Evolutionary conservation across 1,139 yeast species (phyloP).

Genomic region (Magnusiomyces ingens): DNA sequence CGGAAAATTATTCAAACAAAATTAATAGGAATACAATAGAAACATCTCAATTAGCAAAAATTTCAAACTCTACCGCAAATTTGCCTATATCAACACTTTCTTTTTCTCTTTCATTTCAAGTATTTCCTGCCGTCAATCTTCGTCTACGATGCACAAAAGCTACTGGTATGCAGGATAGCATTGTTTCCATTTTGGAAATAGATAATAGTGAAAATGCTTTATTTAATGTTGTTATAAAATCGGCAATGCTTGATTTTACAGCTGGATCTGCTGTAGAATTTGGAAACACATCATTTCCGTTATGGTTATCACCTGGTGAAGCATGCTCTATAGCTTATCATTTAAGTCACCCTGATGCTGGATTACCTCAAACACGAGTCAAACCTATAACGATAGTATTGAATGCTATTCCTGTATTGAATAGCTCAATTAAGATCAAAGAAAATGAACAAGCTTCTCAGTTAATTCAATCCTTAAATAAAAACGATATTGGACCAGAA

Average conservation of each 20-base stretch:
- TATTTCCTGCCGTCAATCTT: constrained; percentile 47
- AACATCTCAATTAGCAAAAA: background rate
- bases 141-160: constrained; percentile 52
- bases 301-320: constrained; percentile 30
- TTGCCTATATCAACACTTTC: constrained; percentile 6
- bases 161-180: constrained; percentile 46
- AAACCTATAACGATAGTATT: constrained; percentile 25
- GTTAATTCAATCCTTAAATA: background rate
- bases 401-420: constrained; percentile 26
- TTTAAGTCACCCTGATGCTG: constrained; percentile 24
- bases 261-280: constrained; percentile 39
- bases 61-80: background rate
- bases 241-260: constrained; percentile 39
- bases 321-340: constrained; percentile 30
- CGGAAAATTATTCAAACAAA: background rate
- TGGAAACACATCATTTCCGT: constrained; percentile 28
- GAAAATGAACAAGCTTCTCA: background rate
- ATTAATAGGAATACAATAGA: background rate
- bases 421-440: background rate
- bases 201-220: constrained; percentile 41
- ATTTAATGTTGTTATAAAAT: constrained; percentile 27
- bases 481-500: constrained; percentile 22
- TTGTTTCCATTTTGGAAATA: constrained; percentile 51
- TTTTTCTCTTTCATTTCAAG: constrained; percentile 30
- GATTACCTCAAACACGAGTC: constrained; percentile 18